A percentile compares a stretch with the other conserved stretches of the same genome.
phyloP scores from a whole-genome alignment of 2,329 filamentous ascomycete species.

The Trichophyton verrucosum region DNA sequence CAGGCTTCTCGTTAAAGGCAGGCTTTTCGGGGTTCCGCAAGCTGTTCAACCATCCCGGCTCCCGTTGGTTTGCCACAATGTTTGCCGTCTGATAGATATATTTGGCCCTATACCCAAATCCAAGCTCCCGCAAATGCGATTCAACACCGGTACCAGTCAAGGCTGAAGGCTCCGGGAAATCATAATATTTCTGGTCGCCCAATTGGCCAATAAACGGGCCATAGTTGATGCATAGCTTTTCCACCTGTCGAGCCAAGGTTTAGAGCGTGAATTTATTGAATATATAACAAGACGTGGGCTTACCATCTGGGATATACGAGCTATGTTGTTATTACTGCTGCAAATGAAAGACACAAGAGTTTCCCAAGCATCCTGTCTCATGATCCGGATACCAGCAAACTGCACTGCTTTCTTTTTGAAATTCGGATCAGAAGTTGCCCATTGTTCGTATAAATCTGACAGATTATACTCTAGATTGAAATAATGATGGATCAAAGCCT shows the following conservation, averaged over 20 bases:
- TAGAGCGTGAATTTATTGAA: neutral
- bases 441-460: constrained; percentile 64
- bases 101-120: constrained; percentile 88
- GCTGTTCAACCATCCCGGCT: constrained; percentile 61
- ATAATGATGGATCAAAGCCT: constrained; percentile 66
- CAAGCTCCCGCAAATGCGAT: constrained; percentile 62
- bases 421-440: constrained; percentile 74
- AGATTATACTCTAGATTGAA: constrained; percentile 76
- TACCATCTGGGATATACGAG: constrained; percentile 89
- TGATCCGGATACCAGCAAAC: constrained; percentile 82
- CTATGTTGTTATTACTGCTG: constrained; percentile 97
- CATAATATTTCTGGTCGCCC: constrained; percentile 62
- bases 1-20: constrained; percentile 39
- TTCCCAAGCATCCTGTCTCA: constrained; percentile 95
- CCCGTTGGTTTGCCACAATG: constrained; percentile 55
- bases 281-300: constrained; percentile 4
- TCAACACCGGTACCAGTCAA: constrained; percentile 69
- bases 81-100: constrained; percentile 80
- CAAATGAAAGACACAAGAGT: constrained; percentile 89
- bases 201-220: constrained; percentile 62
- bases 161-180: constrained; percentile 67
- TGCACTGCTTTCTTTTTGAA: constrained; percentile 76
- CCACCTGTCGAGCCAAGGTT: constrained; percentile 39
- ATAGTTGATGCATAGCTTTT: constrained; percentile 80
- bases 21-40: constrained; percentile 67